Evolutionary conservation across 2,329 filamentous ascomycete species (phyloP).

Genomic region (Xylaria multiplex): DNA sequence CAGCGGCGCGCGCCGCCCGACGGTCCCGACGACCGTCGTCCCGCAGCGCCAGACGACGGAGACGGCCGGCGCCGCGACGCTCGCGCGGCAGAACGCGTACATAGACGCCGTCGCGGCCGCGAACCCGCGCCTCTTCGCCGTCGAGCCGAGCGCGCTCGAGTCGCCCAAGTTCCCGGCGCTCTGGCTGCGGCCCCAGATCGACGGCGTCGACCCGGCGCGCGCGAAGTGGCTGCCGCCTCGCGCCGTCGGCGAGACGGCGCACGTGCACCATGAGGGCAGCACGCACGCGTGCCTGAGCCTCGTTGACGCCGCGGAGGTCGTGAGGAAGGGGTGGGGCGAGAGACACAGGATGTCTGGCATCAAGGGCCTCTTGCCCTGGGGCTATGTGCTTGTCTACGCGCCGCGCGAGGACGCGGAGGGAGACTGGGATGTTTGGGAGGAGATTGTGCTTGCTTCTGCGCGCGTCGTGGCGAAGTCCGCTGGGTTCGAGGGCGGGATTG

Average conservation of each 20-base stretch:
- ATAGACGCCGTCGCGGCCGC: constrained; percentile 38
- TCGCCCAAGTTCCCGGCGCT: constrained; percentile 47
- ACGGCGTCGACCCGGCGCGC: not conserved
- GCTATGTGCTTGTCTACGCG: constrained; percentile 55
- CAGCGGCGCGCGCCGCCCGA: constrained; percentile 43
- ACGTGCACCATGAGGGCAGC: constrained; percentile 54
- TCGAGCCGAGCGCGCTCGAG: constrained; percentile 48
- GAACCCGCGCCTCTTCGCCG: constrained; percentile 47
- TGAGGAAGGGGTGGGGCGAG: constrained; percentile 54
- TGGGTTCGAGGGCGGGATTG: constrained; percentile 37
- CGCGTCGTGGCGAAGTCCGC: constrained; percentile 38
- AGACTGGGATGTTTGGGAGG: constrained; percentile 50
- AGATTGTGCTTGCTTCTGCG: constrained; percentile 40
- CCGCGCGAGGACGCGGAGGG: constrained; percentile 49
- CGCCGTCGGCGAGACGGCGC: constrained; percentile 50
- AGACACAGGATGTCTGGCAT: constrained; percentile 52
- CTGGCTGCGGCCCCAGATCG: constrained; percentile 33
- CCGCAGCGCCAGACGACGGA: constrained; percentile 54
- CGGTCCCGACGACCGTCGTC: constrained; percentile 50
- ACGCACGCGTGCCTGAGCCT: constrained; percentile 53
- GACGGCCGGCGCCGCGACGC: constrained; percentile 26
- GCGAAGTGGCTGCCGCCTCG: constrained; percentile 33
- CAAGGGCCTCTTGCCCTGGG: constrained; percentile 45
- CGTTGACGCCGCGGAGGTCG: constrained; percentile 50
- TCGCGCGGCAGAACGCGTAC: constrained; percentile 44